phyloP scores from a whole-genome alignment of 2,329 filamentous ascomycete species.

The Fusarium praegraminearum region DNA sequence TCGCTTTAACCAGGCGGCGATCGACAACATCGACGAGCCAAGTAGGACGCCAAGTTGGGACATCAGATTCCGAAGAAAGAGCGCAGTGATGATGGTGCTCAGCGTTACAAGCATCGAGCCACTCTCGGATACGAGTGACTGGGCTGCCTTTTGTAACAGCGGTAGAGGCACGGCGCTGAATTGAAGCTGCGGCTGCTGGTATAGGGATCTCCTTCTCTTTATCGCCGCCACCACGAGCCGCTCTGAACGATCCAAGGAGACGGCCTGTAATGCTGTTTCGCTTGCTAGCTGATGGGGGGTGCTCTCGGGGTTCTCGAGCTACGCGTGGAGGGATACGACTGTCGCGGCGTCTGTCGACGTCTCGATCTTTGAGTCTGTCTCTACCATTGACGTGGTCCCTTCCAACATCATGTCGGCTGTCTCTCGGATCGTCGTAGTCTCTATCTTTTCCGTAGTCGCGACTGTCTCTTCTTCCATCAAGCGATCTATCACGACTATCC shows the following conservation, averaged over 20 bases:
- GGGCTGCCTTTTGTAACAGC: conserved; percentile 52
- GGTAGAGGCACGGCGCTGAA: conserved; percentile 50
- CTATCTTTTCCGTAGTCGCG: conserved; percentile 15
- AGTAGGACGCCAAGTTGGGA: conserved; percentile 54
- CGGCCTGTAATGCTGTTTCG: conserved; percentile 58
- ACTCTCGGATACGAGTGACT: conserved; percentile 56
- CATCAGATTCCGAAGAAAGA: conserved; percentile 41
- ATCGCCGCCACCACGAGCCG: conserved; percentile 49
- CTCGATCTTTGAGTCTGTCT: conserved; percentile 25
- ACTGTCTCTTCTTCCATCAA: conserved; percentile 10
- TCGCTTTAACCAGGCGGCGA: conserved; percentile 54
- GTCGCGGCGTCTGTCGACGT: conserved; percentile 45
- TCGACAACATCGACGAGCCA: conserved; percentile 59
- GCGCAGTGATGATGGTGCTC: conserved; percentile 58
- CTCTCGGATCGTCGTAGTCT: conserved; percentile 5
- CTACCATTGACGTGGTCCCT: conserved; percentile 21
- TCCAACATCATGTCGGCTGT: conserved; percentile 13
- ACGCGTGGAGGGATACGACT: conserved; percentile 31
- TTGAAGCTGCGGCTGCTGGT: conserved; percentile 38
- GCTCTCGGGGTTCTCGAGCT: conserved; percentile 34
- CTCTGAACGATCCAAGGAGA: conserved; percentile 52
- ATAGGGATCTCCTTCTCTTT: conserved; percentile 42
- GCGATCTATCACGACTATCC: conserved; percentile 15
- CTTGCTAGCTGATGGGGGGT: conserved; percentile 49
- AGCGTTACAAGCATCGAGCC: conserved; percentile 59